These are phyloP conservation scores for Colletotrichum sp. DNA, from an alignment of 2,329 filamentous ascomycete genomes.

Conservation along the genomic window DNA sequence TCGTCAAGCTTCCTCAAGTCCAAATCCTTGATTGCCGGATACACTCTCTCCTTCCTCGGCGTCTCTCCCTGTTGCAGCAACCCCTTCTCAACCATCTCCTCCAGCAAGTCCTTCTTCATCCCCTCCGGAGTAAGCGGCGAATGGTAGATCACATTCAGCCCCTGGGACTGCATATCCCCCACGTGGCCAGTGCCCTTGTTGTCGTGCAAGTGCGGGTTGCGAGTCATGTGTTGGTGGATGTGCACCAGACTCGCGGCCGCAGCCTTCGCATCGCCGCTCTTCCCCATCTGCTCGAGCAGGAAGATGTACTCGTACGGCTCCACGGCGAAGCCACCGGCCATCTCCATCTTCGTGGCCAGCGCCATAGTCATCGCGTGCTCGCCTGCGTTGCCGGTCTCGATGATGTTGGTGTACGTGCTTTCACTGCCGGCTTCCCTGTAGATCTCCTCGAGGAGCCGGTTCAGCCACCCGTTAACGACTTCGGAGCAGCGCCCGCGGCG, in stretches of 20 bases:
- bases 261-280: background rate
- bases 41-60: background rate
- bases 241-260: background rate
- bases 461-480: background rate
- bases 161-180: background rate
- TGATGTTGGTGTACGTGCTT: background rate
- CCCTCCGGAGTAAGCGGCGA: background rate
- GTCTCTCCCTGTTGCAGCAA: background rate
- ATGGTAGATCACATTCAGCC: background rate
- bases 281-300: background rate
- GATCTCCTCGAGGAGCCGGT: background rate
- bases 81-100: background rate
- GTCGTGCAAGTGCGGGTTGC: constrained; percentile 5
- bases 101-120: background rate
- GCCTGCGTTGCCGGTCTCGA: background rate
- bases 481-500: background rate
- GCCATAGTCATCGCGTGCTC: constrained; percentile 6
- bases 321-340: constrained; percentile 1
- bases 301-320: constrained; percentile 4
- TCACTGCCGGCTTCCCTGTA: background rate
- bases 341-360: background rate
- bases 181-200: constrained; percentile 10
- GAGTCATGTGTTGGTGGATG: constrained; percentile 3
- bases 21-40: background rate
- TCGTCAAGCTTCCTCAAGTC: background rate